Evolutionary conservation across 768 basidiomycete genomes (phyloP).

Genomic region (Saitozyma podzolica): DNA sequence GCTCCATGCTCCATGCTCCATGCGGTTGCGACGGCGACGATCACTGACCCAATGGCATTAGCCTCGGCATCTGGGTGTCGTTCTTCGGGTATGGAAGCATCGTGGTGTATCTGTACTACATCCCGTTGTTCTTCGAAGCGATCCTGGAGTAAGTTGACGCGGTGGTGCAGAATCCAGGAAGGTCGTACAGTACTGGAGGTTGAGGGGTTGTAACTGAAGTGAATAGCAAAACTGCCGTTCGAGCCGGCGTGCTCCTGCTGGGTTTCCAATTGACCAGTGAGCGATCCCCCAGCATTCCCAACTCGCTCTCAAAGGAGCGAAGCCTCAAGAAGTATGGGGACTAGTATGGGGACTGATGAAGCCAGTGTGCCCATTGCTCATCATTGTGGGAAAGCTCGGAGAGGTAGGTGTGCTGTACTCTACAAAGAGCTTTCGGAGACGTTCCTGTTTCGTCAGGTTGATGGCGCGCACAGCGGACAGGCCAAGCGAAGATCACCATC

Average conservation of each 20-base stretch:
- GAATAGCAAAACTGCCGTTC: constrained; percentile 14
- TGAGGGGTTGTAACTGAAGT: neutral
- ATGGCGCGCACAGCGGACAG: constrained; percentile 16
- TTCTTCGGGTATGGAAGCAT: constrained; percentile 31
- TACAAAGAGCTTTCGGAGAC: too few species aligned
- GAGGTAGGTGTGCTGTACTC: constrained; percentile 10
- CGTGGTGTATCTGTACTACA: constrained; percentile 30
- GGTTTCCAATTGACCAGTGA: constrained; percentile 19
- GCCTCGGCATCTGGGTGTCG: constrained; percentile 25
- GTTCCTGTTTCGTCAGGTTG: neutral
- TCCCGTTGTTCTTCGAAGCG: constrained; percentile 30
- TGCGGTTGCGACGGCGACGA: neutral
- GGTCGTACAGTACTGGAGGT: neutral
- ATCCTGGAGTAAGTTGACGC: constrained; percentile 8
- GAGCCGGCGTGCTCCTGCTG: constrained; percentile 24
- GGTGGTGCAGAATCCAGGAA: too few species aligned
- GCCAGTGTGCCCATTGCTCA: constrained; percentile 18
- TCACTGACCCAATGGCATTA: neutral
- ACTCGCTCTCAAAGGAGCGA: too few species aligned
- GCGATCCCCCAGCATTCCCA: too few species aligned
- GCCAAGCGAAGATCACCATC: constrained; percentile 26
- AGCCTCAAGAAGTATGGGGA: too few species aligned
- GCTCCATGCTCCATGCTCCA: too few species aligned
- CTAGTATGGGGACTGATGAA: too few species aligned
- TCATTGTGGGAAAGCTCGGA: constrained; percentile 21